Conservation (phyloP, 441 rosid genomes). For the Cnidoscolus chayamansa region DNA sequence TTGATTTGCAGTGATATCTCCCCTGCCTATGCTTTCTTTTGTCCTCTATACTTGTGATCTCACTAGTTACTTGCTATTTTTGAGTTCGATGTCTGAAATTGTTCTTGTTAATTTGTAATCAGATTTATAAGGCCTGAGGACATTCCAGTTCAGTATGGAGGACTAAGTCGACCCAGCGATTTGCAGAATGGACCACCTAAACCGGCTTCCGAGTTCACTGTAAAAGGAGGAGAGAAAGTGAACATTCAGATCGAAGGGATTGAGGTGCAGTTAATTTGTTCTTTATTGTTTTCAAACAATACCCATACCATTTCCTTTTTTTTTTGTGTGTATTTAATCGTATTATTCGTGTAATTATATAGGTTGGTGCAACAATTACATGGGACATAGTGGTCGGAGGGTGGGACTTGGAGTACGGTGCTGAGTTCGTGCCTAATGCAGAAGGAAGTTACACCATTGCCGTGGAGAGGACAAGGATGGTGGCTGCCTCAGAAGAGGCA, state of each 20-base stretch:
- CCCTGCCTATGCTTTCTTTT: background rate
- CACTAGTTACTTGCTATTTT: background rate
- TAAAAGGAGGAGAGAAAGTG: constrained; percentile 97
- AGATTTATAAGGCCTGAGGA: constrained; percentile 90
- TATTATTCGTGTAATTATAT: background rate
- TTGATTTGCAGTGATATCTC: background rate
- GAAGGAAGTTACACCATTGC: constrained; percentile 73
- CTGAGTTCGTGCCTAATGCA: constrained; percentile 85
- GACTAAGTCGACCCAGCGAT: constrained; percentile 68
- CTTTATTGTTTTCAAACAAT: too few species aligned
- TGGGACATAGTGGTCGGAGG: constrained; percentile 98
- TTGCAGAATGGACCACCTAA: constrained; percentile 59
- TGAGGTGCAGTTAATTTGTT: constrained; percentile 46
- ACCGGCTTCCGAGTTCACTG: constrained; percentile 85
- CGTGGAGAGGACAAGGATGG: constrained; percentile 66
- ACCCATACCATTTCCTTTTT: background rate
- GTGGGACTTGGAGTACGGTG: constrained; percentile 94
- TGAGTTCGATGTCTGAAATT: background rate
- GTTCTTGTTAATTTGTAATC: constrained; percentile 5
- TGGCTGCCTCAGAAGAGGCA: constrained; percentile 59
- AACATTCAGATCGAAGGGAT: constrained; percentile 94
- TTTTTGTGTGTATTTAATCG: background rate
- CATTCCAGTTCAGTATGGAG: constrained; percentile 88
- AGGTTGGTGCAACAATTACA: constrained; percentile 84
- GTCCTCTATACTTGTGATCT: background rate